Conservation (phyloP, 2,329 filamentous ascomycete genomes). For the Epichloe coenophiala region DNA sequence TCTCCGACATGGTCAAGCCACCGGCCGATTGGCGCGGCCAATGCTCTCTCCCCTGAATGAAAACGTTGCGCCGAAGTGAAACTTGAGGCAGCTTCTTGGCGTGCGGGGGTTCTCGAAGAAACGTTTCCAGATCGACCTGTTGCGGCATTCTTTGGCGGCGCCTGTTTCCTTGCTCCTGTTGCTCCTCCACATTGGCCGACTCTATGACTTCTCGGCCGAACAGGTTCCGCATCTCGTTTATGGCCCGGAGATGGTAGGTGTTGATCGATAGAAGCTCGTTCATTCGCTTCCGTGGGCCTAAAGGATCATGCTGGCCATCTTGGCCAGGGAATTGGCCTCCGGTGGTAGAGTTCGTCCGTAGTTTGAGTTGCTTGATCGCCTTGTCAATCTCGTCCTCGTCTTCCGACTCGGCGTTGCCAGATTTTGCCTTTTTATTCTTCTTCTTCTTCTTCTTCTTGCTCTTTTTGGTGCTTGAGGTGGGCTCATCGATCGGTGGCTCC, state of each 20-base stretch:
- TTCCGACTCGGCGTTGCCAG: slow-evolving; percentile 10
- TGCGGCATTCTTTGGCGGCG: slow-evolving; percentile 24
- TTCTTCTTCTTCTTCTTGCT: slow-evolving; percentile 19
- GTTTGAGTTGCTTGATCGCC: slow-evolving; percentile 33
- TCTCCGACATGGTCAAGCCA: slow-evolving; percentile 66
- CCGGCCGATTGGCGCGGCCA: slow-evolving; percentile 73
- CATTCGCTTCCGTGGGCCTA: slow-evolving; percentile 10
- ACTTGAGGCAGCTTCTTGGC: slow-evolving; percentile 53
- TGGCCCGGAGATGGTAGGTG: slow-evolving; percentile 64
- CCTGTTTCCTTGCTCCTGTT: slow-evolving; percentile 25
- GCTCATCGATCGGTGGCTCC: slow-evolving; percentile 14
- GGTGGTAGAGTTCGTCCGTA: not conserved
- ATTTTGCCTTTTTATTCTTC: slow-evolving; percentile 25
- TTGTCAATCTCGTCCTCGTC: slow-evolving; percentile 42
- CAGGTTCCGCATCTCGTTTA: slow-evolving; percentile 73
- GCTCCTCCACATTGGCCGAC: slow-evolving; percentile 36
- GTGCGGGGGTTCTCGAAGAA: slow-evolving; percentile 39
- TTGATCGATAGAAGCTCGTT: slow-evolving; percentile 36
- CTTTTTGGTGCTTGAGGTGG: slow-evolving; percentile 12
- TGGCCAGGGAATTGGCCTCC: not conserved
- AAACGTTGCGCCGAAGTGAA: slow-evolving; percentile 63
- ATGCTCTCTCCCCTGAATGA: slow-evolving; percentile 74
- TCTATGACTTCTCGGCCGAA: slow-evolving; percentile 46
- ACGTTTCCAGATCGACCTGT: slow-evolving; percentile 44
- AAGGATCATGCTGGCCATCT: slow-evolving; percentile 7